phyloP scores from a whole-genome alignment of 306 rosid species.

The Abrus pulchellus region DNA sequence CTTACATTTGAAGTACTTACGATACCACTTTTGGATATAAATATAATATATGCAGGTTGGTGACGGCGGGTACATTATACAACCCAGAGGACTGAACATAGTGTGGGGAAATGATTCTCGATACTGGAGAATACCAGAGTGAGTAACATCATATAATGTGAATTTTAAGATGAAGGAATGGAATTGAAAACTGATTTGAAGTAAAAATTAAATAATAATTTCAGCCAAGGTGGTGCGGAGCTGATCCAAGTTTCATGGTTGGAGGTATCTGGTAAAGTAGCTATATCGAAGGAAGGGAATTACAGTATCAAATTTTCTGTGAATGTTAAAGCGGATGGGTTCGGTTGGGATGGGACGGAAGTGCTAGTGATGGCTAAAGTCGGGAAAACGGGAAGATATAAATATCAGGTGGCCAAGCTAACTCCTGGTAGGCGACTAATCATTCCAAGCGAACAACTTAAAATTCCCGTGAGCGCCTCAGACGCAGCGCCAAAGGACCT shows the following conservation, averaged over 20 bases:
- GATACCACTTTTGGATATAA: too few species aligned
- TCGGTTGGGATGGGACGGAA: constrained; percentile 69
- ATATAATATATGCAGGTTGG: neutral
- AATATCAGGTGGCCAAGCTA: neutral
- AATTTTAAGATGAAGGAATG: too few species aligned
- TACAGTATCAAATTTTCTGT: constrained; percentile 50
- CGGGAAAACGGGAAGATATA: constrained; percentile 61
- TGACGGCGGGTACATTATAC: fast-evolving
- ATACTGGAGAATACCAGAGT: constrained; percentile 48
- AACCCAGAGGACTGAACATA: constrained; percentile 55
- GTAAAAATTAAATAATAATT: neutral
- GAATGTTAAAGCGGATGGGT: constrained; percentile 49
- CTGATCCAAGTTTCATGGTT: constrained; percentile 83
- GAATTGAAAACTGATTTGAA: too few species aligned
- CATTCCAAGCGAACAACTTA: neutral
- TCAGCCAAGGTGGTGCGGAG: neutral
- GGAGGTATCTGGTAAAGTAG: constrained; percentile 58
- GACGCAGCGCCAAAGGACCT: fast-evolving
- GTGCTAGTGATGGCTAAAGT: constrained; percentile 79
- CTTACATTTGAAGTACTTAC: too few species aligned
- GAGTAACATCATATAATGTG: constrained; percentile 15
- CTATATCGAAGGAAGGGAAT: fast-evolving
- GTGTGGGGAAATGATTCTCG: constrained; percentile 58
- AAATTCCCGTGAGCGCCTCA: fast-evolving
- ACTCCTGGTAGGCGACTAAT: fast-evolving